Conservation (phyloP, 1,284 basidiomycete species). For the Irpex sp. region DNA sequence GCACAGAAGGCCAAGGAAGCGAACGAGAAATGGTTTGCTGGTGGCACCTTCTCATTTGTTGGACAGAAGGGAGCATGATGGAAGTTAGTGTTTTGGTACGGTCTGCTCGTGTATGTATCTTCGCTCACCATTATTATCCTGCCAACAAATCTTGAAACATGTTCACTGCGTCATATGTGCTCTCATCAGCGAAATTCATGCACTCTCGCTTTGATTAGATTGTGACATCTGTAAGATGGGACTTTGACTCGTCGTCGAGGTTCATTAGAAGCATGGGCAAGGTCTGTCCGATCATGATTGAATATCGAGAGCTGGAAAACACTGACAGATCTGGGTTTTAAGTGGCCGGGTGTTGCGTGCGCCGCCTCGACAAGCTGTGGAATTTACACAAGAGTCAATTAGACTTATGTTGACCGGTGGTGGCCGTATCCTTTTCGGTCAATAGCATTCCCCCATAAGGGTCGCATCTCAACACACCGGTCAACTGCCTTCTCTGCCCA, state of each 20-base stretch:
- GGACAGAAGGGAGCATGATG: slow-evolving; percentile 58
- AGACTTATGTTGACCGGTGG: too few relatives aligned
- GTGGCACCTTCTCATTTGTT: slow-evolving; percentile 79
- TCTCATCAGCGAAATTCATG: too few relatives aligned
- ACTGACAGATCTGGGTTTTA: not conserved
- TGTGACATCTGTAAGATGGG: not conserved
- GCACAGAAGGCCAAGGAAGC: slow-evolving; percentile 86
- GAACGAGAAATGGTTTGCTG: slow-evolving; percentile 90
- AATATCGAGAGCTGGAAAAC: not conserved
- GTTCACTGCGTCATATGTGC: too few relatives aligned
- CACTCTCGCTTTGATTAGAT: not conserved
- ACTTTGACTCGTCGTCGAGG: not conserved
- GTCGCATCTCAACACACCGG: too few relatives aligned
- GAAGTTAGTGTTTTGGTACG: not conserved
- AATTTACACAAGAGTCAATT: too few relatives aligned
- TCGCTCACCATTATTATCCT: too few relatives aligned
- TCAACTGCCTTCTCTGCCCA: too few relatives aligned
- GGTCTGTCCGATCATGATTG: not conserved
- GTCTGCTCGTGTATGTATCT: not conserved
- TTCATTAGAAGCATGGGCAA: not conserved
- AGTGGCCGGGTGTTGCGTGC: not conserved
- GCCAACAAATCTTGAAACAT: too few relatives aligned
- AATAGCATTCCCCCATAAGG: too few relatives aligned
- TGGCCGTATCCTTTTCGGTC: too few relatives aligned
- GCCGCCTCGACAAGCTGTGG: too few relatives aligned